A percentile compares a stretch with the other conserved stretches of the same genome.
Conservation (phyloP, 108 stramenopile species). For the Pseudonitzschia multiseries region DNA sequence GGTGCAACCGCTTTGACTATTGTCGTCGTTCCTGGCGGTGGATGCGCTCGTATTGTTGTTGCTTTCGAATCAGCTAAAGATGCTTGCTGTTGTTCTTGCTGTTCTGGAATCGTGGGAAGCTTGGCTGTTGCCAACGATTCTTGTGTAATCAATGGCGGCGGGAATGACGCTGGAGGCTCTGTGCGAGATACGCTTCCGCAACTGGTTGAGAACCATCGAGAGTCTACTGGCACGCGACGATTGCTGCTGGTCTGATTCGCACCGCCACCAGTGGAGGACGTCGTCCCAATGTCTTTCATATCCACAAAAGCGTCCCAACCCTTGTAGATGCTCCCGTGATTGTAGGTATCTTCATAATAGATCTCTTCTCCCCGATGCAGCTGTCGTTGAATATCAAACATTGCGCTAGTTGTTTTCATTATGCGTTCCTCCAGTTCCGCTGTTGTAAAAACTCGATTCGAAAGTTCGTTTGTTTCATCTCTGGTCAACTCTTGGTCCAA, state of each 20-base stretch:
- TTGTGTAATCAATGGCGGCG: neutral
- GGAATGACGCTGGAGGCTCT: neutral
- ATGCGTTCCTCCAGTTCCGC: conserved; percentile 43
- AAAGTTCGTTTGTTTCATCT: conserved; percentile 17
- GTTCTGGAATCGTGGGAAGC: neutral
- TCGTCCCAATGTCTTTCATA: too few species aligned
- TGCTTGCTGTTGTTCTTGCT: conserved; percentile 4
- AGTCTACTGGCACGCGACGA: conserved; percentile 53
- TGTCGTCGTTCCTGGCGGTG: neutral
- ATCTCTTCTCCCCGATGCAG: conserved; percentile 71
- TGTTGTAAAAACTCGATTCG: conserved; percentile 34
- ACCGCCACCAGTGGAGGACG: neutral
- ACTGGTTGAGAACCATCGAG: conserved; percentile 62
- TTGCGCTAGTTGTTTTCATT: conserved; percentile 34
- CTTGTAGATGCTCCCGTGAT: conserved; percentile 57
- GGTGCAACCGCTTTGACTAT: neutral
- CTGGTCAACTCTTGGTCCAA: neutral
- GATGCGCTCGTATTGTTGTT: neutral
- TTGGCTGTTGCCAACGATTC: neutral
- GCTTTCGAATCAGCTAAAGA: neutral
- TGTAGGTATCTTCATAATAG: conserved; percentile 71
- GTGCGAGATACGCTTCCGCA: conserved; percentile 5
- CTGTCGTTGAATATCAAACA: conserved; percentile 69
- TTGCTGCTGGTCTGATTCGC: conserved; percentile 3
- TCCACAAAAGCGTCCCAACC: conserved; percentile 64